These are phyloP conservation scores for Trichomonascus vanleenenianus DNA, from an alignment of 805 yeast genomes.

Conservation along the genomic window DNA sequence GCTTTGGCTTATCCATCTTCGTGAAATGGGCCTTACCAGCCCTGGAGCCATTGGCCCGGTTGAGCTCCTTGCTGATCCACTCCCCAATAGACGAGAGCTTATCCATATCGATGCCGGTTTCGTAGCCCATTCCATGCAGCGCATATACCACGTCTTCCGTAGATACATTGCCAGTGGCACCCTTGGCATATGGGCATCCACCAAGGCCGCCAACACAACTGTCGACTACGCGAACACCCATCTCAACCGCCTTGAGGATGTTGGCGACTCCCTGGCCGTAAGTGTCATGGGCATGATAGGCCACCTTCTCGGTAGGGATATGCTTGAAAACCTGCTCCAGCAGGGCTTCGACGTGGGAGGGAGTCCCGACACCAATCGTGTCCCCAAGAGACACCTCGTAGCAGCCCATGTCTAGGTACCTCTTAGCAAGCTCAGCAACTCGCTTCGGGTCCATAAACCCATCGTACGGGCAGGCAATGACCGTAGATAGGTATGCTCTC, in stretches of 20 bases:
- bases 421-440: conserved; percentile 24
- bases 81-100: conserved; percentile 20
- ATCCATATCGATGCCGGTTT: conserved; percentile 24
- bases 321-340: conserved; percentile 18
- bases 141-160: conserved; percentile 29
- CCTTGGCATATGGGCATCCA: conserved; percentile 30
- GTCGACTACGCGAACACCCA: conserved; percentile 26
- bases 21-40: conserved; percentile 24
- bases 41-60: conserved; percentile 21
- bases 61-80: conserved; percentile 22
- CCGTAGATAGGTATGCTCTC: conserved; percentile 28
- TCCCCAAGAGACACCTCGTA: conserved; percentile 30
- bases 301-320: conserved; percentile 19
- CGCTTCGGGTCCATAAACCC: conserved; percentile 24
- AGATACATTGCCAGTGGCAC: conserved; percentile 28
- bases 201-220: conserved; percentile 28
- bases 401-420: conserved; percentile 26
- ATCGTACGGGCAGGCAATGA: conserved; percentile 28
- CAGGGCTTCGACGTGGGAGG: conserved; percentile 21
- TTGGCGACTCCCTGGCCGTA: conserved; percentile 30
- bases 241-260: conserved; percentile 23
- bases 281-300: conserved; percentile 30
- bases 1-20: conserved; percentile 5
- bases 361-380: conserved; percentile 29
- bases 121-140: conserved; percentile 24